A percentile compares a stretch with the other conserved stretches of the same genome.
Conservation (phyloP, 495 filamentous ascomycete genomes). For the Clohesyomyces aquaticus region DNA sequence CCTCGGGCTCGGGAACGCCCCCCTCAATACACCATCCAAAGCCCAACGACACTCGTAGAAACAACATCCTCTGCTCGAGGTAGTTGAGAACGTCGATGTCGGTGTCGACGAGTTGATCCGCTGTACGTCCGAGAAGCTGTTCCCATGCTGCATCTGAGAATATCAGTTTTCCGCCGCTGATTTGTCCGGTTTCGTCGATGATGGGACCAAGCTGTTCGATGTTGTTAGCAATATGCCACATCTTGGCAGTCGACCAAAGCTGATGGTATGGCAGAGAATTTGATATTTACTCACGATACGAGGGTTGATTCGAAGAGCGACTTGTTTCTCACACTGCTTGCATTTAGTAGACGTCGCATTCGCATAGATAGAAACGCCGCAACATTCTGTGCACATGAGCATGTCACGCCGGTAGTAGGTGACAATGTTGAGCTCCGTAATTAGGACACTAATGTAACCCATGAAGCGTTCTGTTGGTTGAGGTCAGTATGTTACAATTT, state of each 20-base stretch:
- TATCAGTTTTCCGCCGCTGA: constrained; percentile 55
- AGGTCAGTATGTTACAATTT: background rate
- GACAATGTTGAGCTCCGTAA: constrained; percentile 59
- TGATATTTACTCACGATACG: constrained; percentile 49
- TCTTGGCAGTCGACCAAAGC: too few relatives aligned
- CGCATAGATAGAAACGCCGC: constrained; percentile 60
- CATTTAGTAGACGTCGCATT: constrained; percentile 54
- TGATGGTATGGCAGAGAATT: too few relatives aligned
- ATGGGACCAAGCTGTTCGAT: constrained; percentile 51
- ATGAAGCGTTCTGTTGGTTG: constrained; percentile 50
- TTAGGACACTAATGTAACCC: constrained; percentile 62
- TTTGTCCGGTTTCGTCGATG: constrained; percentile 60
- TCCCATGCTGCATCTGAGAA: constrained; percentile 59
- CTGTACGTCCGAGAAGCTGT: constrained; percentile 54
- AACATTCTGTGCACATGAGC: constrained; percentile 64
- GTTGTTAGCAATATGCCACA: too few relatives aligned
- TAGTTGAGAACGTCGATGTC: constrained; percentile 46
- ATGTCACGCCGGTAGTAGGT: constrained; percentile 52
- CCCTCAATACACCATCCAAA: constrained; percentile 55
- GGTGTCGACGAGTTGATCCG: constrained; percentile 43
- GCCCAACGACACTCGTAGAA: constrained; percentile 56
- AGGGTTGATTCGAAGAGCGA: constrained; percentile 59
- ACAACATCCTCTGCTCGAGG: constrained; percentile 56
- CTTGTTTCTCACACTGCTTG: constrained; percentile 55
- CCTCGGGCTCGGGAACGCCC: constrained; percentile 5